phyloP scores from a whole-genome alignment of 1,139 yeast genomes.

The Blastobotrys aristatus region DNA sequence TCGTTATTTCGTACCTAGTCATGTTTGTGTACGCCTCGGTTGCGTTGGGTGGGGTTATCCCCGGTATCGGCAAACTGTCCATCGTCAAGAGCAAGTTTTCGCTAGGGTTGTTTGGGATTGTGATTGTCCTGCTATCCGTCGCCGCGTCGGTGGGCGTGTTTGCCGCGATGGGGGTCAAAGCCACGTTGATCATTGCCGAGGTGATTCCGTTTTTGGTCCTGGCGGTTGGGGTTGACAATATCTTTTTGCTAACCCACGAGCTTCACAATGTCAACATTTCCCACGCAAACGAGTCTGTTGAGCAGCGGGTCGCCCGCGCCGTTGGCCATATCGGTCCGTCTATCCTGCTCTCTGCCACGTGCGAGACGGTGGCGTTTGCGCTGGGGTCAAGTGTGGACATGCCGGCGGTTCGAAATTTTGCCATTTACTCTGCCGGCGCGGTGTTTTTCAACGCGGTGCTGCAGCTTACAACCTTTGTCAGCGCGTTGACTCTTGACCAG shows the following conservation, averaged over 20 bases:
- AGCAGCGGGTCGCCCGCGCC: constrained; percentile 56
- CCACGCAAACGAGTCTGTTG: constrained; percentile 43
- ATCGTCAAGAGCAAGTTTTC: constrained; percentile 63
- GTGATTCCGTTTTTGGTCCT: constrained; percentile 92
- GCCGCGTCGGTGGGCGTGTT: constrained; percentile 72
- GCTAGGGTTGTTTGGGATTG: constrained; percentile 75
- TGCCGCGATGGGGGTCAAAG: constrained; percentile 66
- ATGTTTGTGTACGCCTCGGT: constrained; percentile 89
- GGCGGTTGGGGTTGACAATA: constrained; percentile 94
- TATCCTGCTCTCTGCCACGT: constrained; percentile 66
- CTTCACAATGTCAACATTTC: constrained; percentile 50
- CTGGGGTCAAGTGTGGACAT: constrained; percentile 77
- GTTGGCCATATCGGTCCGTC: constrained; percentile 81
- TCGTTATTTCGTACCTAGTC: constrained; percentile 68
- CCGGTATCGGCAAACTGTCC: constrained; percentile 28
- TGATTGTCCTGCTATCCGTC: constrained; percentile 76
- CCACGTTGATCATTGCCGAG: constrained; percentile 90
- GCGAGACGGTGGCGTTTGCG: constrained; percentile 73
- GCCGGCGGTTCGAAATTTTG: constrained; percentile 96
- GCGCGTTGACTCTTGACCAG: constrained; percentile 68
- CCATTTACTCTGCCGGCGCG: constrained; percentile 85
- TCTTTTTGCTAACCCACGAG: constrained; percentile 80
- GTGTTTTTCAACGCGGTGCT: constrained; percentile 68
- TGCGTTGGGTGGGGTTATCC: constrained; percentile 62
- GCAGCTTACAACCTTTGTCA: constrained; percentile 76